phyloP scores from a whole-genome alignment of 805 yeast species.

The Candida quercuum region DNA sequence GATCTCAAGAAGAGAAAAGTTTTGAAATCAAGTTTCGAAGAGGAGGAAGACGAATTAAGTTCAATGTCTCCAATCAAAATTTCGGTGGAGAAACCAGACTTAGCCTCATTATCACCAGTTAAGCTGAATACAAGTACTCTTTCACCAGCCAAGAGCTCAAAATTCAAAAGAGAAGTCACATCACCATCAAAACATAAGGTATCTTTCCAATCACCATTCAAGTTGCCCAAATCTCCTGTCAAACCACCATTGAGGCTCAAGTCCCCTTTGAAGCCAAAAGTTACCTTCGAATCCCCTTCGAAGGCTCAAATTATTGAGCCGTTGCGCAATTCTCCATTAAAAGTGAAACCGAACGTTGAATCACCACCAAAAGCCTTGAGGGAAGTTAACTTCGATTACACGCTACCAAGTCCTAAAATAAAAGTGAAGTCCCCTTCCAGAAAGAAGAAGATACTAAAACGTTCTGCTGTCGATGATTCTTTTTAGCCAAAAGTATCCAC shows the following conservation, averaged over 20 bases:
- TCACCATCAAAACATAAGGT: constrained; percentile 1
- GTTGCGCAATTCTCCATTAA: constrained; percentile 4
- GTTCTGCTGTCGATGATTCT: constrained; percentile 7
- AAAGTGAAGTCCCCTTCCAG: constrained; percentile 11
- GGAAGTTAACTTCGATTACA: constrained; percentile 12
- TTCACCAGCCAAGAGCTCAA: constrained; percentile 3
- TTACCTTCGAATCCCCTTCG: background rate
- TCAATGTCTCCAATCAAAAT: constrained; percentile 14
- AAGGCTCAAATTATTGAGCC: background rate
- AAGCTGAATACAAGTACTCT: background rate
- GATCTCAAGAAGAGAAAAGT: constrained; percentile 9
- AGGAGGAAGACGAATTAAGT: constrained; percentile 8
- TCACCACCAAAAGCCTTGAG: constrained; percentile 13
- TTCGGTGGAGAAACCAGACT: constrained; percentile 1
- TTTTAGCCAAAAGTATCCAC: no score
- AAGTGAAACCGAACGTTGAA: constrained; percentile 1
- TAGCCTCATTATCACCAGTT: background rate
- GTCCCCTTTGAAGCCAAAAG: constrained; percentile 1
- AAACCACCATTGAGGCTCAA: constrained; percentile 6
- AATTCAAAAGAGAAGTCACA: background rate
- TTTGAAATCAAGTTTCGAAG: constrained; percentile 9
- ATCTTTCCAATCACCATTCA: constrained; percentile 17
- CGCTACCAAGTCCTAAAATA: constrained; percentile 7
- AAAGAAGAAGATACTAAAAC: constrained; percentile 13
- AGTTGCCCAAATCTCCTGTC: constrained; percentile 10